Evolutionary conservation across 2,329 filamentous ascomycete species (phyloP).

Genomic region (Neofusicoccum cordaticola): DNA sequence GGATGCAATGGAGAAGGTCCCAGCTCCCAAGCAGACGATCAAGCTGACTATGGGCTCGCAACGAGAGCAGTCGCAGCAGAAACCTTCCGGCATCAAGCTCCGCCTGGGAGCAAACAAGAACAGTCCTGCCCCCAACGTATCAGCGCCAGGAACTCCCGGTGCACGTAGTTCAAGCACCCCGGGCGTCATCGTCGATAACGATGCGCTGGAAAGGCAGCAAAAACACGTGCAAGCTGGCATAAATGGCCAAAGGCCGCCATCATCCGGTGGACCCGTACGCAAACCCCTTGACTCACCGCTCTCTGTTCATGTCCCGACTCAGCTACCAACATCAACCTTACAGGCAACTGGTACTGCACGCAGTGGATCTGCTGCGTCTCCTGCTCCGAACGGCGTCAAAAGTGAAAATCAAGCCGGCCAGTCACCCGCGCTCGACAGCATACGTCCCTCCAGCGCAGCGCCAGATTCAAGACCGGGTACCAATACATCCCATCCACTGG

Average conservation of each 20-base stretch:
- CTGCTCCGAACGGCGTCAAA: conserved; percentile 39
- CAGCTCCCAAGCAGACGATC: conserved; percentile 74
- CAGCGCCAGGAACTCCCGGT: conserved; percentile 37
- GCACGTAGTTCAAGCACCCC: conserved; percentile 43
- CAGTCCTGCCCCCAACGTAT: conserved; percentile 30
- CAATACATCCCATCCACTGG: conserved; percentile 25
- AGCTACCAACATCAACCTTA: neutral
- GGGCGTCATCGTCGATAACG: conserved; percentile 53
- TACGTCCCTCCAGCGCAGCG: conserved; percentile 35
- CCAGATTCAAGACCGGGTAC: conserved; percentile 27
- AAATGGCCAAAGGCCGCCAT: conserved; percentile 35
- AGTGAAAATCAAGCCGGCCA: conserved; percentile 35
- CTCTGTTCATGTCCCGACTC: conserved; percentile 19
- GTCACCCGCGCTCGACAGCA: conserved; percentile 43
- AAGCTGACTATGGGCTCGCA: conserved; percentile 64
- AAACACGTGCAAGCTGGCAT: conserved; percentile 51
- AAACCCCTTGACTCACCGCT: neutral
- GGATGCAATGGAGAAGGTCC: conserved; percentile 68
- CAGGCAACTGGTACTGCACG: conserved; percentile 31
- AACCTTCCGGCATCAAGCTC: conserved; percentile 57
- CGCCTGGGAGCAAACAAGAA: conserved; percentile 57
- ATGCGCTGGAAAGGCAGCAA: conserved; percentile 53
- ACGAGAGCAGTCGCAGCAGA: conserved; percentile 33
- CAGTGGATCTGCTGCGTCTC: conserved; percentile 35
- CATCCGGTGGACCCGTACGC: conserved; percentile 29